Evolutionary conservation across 805 yeast genomes (phyloP).

Genomic region (Schizosaccharomyces japonicus): DNA sequence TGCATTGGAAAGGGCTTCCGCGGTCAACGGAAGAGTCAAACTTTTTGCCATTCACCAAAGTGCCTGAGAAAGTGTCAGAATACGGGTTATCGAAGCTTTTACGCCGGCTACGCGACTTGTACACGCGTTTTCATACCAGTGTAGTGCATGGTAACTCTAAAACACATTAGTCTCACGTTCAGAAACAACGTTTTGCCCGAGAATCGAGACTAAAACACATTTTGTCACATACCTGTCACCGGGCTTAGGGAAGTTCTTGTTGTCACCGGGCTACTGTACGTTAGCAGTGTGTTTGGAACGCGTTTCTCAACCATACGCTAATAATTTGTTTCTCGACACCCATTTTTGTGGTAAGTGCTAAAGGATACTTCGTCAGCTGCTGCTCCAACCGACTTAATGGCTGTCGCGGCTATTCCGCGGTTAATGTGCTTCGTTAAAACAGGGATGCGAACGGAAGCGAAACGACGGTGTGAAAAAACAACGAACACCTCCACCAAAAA

Average conservation of each 20-base stretch:
- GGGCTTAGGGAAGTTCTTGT: neutral
- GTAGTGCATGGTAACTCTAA: conserved; percentile 1
- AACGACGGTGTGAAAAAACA: neutral
- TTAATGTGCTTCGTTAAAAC: neutral
- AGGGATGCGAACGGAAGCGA: neutral
- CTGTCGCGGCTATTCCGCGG: neutral
- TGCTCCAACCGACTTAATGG: conserved; percentile 4
- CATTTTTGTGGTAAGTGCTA: neutral
- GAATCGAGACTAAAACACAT: neutral
- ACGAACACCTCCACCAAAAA: too few species aligned
- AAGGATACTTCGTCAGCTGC: neutral
- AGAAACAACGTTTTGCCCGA: too few species aligned
- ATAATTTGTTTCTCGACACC: conserved; percentile 3
- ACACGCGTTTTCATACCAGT: neutral
- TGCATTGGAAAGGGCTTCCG: conserved; percentile 82
- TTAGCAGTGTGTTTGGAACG: neutral
- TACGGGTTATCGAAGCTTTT: neutral
- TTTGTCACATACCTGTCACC: neutral
- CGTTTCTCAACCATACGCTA: neutral
- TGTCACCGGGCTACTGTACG: neutral
- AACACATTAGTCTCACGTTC: neutral
- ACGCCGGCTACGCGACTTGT: neutral
- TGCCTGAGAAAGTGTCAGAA: conserved; percentile 67
- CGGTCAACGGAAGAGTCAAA: conserved; percentile 90
- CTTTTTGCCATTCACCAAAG: conserved; percentile 82